Conservation (phyloP, 352 stramenopile genomes). For the Phytophthora capsici region DNA sequence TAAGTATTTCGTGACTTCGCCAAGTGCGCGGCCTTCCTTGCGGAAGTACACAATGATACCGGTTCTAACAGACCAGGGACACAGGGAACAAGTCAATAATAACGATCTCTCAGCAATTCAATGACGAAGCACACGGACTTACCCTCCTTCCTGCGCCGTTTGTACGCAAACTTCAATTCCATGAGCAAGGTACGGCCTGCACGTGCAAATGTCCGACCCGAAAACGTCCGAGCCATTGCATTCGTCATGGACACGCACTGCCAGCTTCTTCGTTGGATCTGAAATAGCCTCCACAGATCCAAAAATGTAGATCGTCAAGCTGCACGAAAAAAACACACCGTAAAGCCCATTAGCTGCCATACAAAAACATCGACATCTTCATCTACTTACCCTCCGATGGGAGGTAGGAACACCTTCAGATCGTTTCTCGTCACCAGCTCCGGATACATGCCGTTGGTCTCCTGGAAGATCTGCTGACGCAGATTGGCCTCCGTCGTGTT, state of each 20-base stretch:
- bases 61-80: conserved; percentile 71
- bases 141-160: conserved; percentile 97
- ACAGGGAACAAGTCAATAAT: conserved; percentile 11
- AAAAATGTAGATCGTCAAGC: conserved; percentile 98
- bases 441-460: conserved; percentile 99
- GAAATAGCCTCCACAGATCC: conserved; percentile 96
- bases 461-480: conserved; percentile 98
- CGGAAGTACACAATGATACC: conserved; percentile 99
- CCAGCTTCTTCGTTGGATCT: conserved; percentile 97
- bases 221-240: conserved; percentile 99
- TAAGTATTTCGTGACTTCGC: conserved; percentile 99
- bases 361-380: not conserved
- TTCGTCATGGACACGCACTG: conserved; percentile 98
- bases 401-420: conserved; percentile 98
- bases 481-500: conserved; percentile 96
- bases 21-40: conserved; percentile 97
- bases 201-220: conserved; percentile 99
- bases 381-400: conserved; percentile 93
- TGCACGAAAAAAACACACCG: conserved; percentile 22
- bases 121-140: not conserved
- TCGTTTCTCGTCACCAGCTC: conserved; percentile 98
- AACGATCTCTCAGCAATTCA: not conserved
- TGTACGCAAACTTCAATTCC: conserved; percentile 99
- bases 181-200: conserved; percentile 98
- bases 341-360: conserved; percentile 5